Evolutionary conservation across 2,329 filamentous ascomycete species (phyloP), one percentile per base, ranked within the genome.

Genomic region (Fusarium equiseti): DNA sequence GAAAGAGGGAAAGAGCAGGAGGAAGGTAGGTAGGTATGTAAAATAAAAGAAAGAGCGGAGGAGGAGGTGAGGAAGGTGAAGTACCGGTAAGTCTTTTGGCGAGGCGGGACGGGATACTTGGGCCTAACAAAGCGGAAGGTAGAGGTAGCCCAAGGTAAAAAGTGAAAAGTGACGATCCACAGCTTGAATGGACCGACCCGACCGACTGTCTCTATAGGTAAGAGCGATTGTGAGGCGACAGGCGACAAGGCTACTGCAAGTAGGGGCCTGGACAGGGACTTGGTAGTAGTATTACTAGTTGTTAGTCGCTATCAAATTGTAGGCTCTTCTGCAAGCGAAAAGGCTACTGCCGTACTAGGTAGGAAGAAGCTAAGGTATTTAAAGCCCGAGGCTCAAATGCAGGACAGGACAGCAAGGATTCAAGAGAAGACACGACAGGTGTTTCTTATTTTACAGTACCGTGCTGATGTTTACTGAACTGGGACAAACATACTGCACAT

Each of bases 141-240:
- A 31, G n/a, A 50, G 48, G 48, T 50, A 31, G n/a, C 32, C 31
- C 24, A 51, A 64, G 57, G 64, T 70, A 38, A 75, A 74, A 75
- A 73, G 68, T 73, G 72, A 75, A 66, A 75, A 73, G 73, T 71
- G 68, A 76, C 64, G 71, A 73, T 75, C 73, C 72, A 76, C 73
- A 66, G 60, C 51, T 64, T 56, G 48, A 57, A 32, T 55, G 29
- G 56, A 42, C 32, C 26, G 45, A 31, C 46, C 62, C 63, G 71
- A 38, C 63, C 56, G 57, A 61, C 59, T 53, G 56, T 62, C 35
- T 38, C 35, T 38, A 29, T 29, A 29, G 27, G 35, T 38, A 38
- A 38, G 18, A 38, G 35, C 18, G 35, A 38, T 38, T 38, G 54
- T 48, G 63, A 67, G 62, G 73, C 64, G 60, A 62, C 70, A 62